Conservation (phyloP, 2,329 filamentous ascomycete species). For the Penicillium fuscoglaucum region DNA sequence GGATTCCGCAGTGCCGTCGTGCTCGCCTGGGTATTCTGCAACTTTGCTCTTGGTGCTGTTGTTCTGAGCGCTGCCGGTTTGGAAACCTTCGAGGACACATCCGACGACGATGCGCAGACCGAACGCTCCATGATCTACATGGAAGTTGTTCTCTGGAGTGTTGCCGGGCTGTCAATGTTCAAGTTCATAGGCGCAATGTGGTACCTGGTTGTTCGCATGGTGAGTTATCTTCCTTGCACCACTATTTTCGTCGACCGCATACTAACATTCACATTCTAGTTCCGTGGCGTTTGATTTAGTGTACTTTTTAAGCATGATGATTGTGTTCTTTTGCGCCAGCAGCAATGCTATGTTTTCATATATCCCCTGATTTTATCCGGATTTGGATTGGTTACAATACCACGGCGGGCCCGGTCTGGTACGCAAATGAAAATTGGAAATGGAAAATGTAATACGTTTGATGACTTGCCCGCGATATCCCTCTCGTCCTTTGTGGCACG, state of each 20-base stretch:
- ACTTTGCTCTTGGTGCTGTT: conserved; percentile 81
- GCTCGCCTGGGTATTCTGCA: conserved; percentile 93
- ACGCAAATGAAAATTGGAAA: conserved; percentile 15
- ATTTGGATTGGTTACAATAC: conserved; percentile 18
- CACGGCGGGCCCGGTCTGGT: conserved; percentile 36
- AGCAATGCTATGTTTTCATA: conserved; percentile 18
- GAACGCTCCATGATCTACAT: conserved; percentile 77
- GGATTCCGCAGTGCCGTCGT: conserved; percentile 92
- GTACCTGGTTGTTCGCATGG: conserved; percentile 88
- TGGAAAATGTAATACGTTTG: conserved; percentile 26
- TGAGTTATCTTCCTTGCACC: conserved; percentile 51
- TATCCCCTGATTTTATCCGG: conserved; percentile 20
- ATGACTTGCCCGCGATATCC: conserved; percentile 18
- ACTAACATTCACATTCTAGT: conserved; percentile 43
- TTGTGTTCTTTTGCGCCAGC: conserved; percentile 17
- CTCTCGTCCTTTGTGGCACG: conserved; percentile 9
- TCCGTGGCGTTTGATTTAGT: conserved; percentile 51
- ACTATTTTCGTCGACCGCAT: neutral
- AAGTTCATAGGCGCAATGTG: conserved; percentile 85
- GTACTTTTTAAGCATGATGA: conserved; percentile 11
- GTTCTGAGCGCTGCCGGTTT: conserved; percentile 85
- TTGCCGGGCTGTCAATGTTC: conserved; percentile 79
- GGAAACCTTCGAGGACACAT: conserved; percentile 57
- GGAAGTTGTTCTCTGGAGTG: conserved; percentile 82
- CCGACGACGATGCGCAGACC: conserved; percentile 47